Evolutionary conservation across 805 yeast species (phyloP), one percentile per base, ranked within the genome.

Genomic region (Ogataea sp.): DNA sequence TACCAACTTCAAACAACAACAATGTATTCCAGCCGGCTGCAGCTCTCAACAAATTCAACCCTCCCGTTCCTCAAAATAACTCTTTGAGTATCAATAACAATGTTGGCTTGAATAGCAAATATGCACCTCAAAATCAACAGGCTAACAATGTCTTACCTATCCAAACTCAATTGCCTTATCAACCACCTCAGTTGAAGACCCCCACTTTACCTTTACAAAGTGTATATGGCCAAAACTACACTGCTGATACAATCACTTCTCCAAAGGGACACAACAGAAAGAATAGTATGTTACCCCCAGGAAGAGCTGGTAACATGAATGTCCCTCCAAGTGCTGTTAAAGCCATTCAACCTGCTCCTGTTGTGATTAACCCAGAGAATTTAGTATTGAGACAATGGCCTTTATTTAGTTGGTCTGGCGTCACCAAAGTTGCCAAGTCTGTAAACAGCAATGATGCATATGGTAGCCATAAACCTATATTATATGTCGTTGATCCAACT

Each of bases 361-460:
- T 52, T 30, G 62, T 67, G 7, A 59, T 62, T 24, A 71, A 78
- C 43, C 82, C 84, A 7, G 73, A 71, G 38, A 72, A 77, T 20
- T 56, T 81, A 38, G 58, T 68, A 20, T 59, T 63, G 35, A 67
- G 83, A 39, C 95, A 84, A 53, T 83, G 82, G 59, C 95, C 96
- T 0, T 53, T 87, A 26, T 82, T 85, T 54, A 67, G 71, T 42
- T 87, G 93, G 83, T 65, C 75, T 21, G 62, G 61, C 17, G 65
- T 75, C 3, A 57, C 61, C 6, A 69, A 64, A 34, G 50, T 73
- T 16, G 68, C 71, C 3, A 64, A 65, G 28, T 64, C 70, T 40
- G 52, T 75, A 33, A 76, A 80, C 6, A 47, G 62, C 2, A 57
- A 63, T 27, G 53, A 58, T 48, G 59, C 61, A n/a, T 63, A 56